Conservation (phyloP, 1,284 basidiomycete genomes). For the Ustilago shanxiensis region DNA sequence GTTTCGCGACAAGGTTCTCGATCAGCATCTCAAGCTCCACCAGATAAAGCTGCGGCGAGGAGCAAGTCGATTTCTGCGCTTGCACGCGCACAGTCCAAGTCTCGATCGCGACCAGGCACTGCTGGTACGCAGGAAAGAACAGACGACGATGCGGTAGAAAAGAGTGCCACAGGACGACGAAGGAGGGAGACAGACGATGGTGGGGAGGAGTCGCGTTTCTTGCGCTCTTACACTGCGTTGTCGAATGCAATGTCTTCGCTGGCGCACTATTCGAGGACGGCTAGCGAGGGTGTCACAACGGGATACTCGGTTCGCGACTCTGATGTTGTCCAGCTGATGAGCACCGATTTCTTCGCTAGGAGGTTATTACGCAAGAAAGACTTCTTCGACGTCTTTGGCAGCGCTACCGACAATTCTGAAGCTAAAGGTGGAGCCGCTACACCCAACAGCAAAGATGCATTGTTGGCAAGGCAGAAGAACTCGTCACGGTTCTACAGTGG, state of each 20-base stretch:
- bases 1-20: slow-evolving; percentile 13
- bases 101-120: slow-evolving; percentile 10
- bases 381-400: slow-evolving; percentile 44
- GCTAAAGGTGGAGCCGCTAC: slow-evolving; percentile 19
- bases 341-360: slow-evolving; percentile 54
- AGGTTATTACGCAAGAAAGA: slow-evolving; percentile 41
- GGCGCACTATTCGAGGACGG: slow-evolving; percentile 38
- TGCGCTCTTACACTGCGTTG: slow-evolving; percentile 59
- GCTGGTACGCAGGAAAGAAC: slow-evolving; percentile 3
- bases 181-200: slow-evolving; percentile 18
- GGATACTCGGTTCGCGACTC: slow-evolving; percentile 55
- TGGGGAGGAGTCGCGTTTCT: slow-evolving; percentile 47
- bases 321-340: slow-evolving; percentile 63
- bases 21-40: slow-evolving; percentile 24
- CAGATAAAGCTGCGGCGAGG: background rate
- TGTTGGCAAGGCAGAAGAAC: slow-evolving; percentile 25
- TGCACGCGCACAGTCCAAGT: slow-evolving; percentile 19
- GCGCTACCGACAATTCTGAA: slow-evolving; percentile 9
- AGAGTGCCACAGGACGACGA: slow-evolving; percentile 1
- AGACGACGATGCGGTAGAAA: slow-evolving; percentile 7
- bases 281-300: slow-evolving; percentile 30
- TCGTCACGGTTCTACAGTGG: slow-evolving; percentile 39
- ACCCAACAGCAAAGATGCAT: slow-evolving; percentile 21
- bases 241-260: slow-evolving; percentile 58
- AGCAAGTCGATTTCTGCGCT: slow-evolving; percentile 24